Percentiles rank a stretch among this genome's conserved stretches.
Conservation (phyloP, 208 protist species). For the Trypanosoma lewisi region DNA sequence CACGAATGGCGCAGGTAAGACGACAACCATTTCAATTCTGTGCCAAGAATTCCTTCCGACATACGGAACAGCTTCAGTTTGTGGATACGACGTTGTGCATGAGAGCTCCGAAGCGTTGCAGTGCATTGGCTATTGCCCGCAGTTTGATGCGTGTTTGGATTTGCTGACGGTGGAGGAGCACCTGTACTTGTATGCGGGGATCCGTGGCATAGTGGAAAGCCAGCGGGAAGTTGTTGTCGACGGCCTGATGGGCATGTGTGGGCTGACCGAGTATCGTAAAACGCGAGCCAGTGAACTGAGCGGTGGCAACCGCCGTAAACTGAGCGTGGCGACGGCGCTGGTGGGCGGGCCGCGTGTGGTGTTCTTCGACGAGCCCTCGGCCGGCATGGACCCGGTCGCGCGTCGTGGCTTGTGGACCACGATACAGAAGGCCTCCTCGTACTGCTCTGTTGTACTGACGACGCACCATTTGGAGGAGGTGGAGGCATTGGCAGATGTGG, state of each 20-base stretch:
- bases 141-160: conserved; percentile 93
- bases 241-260: conserved; percentile 39
- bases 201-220: conserved; percentile 48
- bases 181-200: conserved; percentile 79
- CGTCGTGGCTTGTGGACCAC: too few species aligned
- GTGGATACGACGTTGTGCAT: conserved; percentile 50
- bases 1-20: conserved; percentile 87
- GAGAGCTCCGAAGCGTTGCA: conserved; percentile 43
- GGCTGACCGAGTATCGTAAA: conserved; percentile 33
- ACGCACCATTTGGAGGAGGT: too few species aligned
- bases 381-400: too few species aligned
- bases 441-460: too few species aligned
- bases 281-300: conserved; percentile 36
- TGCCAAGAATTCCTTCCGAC: conserved; percentile 67
- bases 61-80: conserved; percentile 41
- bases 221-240: conserved; percentile 28
- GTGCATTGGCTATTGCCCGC: conserved; percentile 94
- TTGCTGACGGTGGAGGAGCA: conserved; percentile 94
- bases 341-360: conserved; percentile 71
- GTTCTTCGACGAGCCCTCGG: conserved; percentile 86
- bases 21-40: conserved; percentile 79
- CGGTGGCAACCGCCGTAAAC: conserved; percentile 87
- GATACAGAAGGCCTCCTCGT: too few species aligned
- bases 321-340: conserved; percentile 70
- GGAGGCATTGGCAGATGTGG: too few species aligned